phyloP scores from a whole-genome alignment of 2,329 filamentous ascomycete species.

The Aspergillus viridinutans region DNA sequence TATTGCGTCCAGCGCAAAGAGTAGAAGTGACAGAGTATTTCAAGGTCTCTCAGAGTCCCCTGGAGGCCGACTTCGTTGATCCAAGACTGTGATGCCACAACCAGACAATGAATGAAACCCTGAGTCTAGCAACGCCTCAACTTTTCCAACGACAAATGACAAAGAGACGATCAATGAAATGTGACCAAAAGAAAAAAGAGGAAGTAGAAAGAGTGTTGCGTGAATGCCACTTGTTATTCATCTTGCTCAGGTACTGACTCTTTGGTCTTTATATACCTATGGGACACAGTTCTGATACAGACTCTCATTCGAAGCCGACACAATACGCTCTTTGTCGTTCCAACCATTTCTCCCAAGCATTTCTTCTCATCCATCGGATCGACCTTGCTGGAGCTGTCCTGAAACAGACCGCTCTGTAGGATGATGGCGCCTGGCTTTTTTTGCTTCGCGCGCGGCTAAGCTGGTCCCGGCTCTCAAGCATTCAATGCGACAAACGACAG shows the following conservation, averaged over 20 bases:
- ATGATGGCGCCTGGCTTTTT: background rate
- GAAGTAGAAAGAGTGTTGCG: background rate
- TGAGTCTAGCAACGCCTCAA: background rate
- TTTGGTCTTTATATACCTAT: background rate
- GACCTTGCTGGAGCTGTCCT: background rate
- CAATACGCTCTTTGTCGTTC: background rate
- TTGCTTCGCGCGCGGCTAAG: background rate
- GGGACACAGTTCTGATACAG: background rate
- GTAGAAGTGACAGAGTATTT: background rate
- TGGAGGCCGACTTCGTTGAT: background rate
- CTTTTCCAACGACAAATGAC: background rate
- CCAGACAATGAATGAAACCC: background rate
- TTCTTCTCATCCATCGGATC: background rate
- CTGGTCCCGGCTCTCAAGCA: background rate
- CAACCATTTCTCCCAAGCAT: background rate
- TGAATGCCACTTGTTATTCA: background rate
- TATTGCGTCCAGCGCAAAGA: background rate
- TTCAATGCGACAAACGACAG: background rate
- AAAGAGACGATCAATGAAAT: background rate
- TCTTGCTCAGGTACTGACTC: background rate
- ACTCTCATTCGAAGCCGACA: background rate
- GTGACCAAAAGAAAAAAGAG: background rate
- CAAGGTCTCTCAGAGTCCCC: background rate
- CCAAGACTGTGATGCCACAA: background rate
- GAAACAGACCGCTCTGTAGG: background rate